Conservation (phyloP, 176 grass and related monocot species). For the Avena eriantha region DNA sequence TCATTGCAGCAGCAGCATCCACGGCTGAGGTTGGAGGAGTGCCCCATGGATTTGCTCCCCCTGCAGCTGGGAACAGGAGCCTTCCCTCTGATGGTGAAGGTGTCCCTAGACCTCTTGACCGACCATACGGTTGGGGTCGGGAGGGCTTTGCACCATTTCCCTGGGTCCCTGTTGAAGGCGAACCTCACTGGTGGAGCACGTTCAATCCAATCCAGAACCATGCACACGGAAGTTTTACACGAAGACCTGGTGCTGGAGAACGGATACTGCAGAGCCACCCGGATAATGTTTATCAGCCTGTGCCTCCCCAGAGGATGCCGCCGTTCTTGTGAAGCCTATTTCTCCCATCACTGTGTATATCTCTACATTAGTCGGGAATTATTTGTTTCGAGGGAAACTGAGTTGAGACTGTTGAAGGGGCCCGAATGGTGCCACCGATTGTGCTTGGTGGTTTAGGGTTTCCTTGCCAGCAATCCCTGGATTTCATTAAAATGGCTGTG, state of each 20-base stretch:
- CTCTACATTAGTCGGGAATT: slow-evolving; percentile 26
- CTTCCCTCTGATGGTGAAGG: slow-evolving; percentile 51
- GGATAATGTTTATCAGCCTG: slow-evolving; percentile 63
- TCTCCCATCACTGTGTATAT: slow-evolving; percentile 45
- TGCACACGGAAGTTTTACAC: slow-evolving; percentile 56
- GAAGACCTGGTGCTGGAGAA: slow-evolving; percentile 55
- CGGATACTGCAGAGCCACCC: slow-evolving; percentile 48
- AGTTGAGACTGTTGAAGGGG: slow-evolving; percentile 11
- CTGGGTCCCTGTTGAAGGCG: slow-evolving; percentile 63
- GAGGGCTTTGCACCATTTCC: slow-evolving; percentile 59
- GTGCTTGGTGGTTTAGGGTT: not conserved
- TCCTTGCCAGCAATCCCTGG: slow-evolving; percentile 27
- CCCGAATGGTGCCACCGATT: slow-evolving; percentile 20
- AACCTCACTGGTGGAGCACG: slow-evolving; percentile 77
- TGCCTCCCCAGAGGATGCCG: slow-evolving; percentile 59
- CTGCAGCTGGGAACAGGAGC: slow-evolving; percentile 57
- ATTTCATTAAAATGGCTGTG: slow-evolving; percentile 32
- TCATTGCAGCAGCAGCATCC: slow-evolving; percentile 59
- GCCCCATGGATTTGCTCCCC: slow-evolving; percentile 59
- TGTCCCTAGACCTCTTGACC: slow-evolving; percentile 55
- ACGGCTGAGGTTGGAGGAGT: slow-evolving; percentile 57
- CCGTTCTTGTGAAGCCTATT: slow-evolving; percentile 60
- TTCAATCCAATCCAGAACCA: slow-evolving; percentile 73
- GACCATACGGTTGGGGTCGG: slow-evolving; percentile 56
- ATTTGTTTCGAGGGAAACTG: slow-evolving; percentile 44